Conservation (phyloP, 768 basidiomycete genomes). For the Amanita thiersii region DNA sequence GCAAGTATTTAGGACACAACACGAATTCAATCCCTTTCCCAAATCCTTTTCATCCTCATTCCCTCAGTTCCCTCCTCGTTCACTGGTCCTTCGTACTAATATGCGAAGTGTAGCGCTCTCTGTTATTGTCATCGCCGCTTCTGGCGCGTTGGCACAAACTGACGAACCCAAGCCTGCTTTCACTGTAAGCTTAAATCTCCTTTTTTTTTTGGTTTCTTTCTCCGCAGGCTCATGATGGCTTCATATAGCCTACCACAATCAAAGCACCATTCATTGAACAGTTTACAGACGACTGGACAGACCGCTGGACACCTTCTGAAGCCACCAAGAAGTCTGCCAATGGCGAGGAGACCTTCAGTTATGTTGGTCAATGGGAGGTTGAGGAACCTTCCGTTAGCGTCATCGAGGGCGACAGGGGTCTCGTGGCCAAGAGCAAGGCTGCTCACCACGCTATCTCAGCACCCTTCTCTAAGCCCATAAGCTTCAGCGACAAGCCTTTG, state of each 20-base stretch:
- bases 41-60: constrained; percentile 29
- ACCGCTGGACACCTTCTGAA: constrained; percentile 93
- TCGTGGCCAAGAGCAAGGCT: constrained; percentile 95
- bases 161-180: constrained; percentile 62
- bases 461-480: constrained; percentile 69
- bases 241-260: constrained; percentile 59
- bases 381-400: constrained; percentile 77
- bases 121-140: constrained; percentile 59
- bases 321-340: constrained; percentile 98
- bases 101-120: constrained; percentile 91
- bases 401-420: constrained; percentile 80
- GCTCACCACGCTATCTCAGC: constrained; percentile 99
- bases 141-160: constrained; percentile 51
- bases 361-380: constrained; percentile 96
- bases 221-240: constrained; percentile 12
- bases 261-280: constrained; percentile 93
- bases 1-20: constrained; percentile 29
- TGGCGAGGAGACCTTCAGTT: constrained; percentile 92
- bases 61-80: constrained; percentile 22
- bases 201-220: constrained; percentile 10
- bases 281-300: constrained; percentile 84
- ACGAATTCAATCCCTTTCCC: constrained; percentile 16
- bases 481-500: constrained; percentile 77
- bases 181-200: constrained; percentile 39
- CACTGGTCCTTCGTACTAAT: constrained; percentile 58